Conservation (phyloP, 257 asterid species). For the Solanum commersonii region DNA sequence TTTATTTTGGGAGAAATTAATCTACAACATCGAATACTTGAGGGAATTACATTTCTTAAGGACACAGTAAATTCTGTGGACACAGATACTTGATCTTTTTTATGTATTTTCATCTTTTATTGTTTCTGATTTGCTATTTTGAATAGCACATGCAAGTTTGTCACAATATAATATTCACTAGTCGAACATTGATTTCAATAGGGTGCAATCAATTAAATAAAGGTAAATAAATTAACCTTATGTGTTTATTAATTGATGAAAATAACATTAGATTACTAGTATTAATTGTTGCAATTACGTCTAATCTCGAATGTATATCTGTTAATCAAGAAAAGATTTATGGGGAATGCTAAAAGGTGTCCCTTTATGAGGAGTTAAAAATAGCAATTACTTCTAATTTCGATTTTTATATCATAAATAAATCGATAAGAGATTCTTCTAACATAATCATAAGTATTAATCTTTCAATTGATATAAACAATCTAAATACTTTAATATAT, state of each 20-base stretch:
- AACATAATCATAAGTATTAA: too few relatives aligned
- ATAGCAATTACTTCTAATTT: not conserved
- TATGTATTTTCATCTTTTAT: too few relatives aligned
- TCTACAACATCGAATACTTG: too few relatives aligned
- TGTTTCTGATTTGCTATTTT: too few relatives aligned
- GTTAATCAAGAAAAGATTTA: not conserved
- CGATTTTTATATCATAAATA: not conserved
- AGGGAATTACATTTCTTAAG: too few relatives aligned
- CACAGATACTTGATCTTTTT: fast-evolving
- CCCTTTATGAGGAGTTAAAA: not conserved
- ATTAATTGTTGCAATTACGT: not conserved
- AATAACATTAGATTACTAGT: too few relatives aligned
- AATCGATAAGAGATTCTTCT: too few relatives aligned
- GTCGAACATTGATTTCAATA: not conserved
- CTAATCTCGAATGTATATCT: not conserved
- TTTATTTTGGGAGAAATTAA: not conserved
- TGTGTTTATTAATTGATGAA: not conserved
- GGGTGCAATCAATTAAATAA: not conserved
- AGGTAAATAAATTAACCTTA: not conserved
- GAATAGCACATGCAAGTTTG: too few relatives aligned
- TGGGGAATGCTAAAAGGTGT: not conserved
- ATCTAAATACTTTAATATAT: not conserved
- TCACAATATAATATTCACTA: not conserved
- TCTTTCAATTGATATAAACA: not conserved
- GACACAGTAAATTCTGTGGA: fast-evolving